These are phyloP conservation scores for Pilatotrama ljubarskyi DNA, from an alignment of 768 basidiomycete genomes.

Conservation along the genomic window DNA sequence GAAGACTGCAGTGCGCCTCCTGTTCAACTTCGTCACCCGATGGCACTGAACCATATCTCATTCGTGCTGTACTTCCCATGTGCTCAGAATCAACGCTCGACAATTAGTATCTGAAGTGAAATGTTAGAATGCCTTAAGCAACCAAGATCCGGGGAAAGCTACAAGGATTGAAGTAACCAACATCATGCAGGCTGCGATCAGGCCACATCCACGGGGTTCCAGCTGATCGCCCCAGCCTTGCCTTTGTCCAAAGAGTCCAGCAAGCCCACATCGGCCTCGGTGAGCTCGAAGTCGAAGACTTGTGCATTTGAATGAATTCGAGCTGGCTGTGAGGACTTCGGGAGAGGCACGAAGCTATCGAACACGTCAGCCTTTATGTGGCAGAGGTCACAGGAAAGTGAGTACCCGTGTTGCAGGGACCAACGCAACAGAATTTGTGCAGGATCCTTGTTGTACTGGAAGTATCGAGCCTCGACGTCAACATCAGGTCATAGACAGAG, in stretches of 20 bases:
- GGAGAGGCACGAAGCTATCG: slow-evolving; percentile 46
- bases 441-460: slow-evolving; percentile 49
- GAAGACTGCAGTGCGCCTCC: too few species aligned
- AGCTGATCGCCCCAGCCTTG: slow-evolving; percentile 43
- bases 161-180: too few species aligned
- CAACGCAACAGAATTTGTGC: slow-evolving; percentile 89
- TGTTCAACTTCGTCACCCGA: too few species aligned
- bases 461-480: too few species aligned
- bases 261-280: slow-evolving; percentile 41
- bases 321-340: slow-evolving; percentile 44
- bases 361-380: background rate
- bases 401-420: slow-evolving; percentile 83
- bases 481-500: too few species aligned
- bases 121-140: too few species aligned
- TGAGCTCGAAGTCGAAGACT: slow-evolving; percentile 49
- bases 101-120: too few species aligned
- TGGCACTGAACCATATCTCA: too few species aligned
- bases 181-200: too few species aligned
- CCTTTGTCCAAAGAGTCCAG: slow-evolving; percentile 48
- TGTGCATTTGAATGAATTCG: slow-evolving; percentile 47
- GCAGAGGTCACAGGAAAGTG: background rate
- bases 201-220: slow-evolving; percentile 49
- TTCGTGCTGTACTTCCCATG: too few species aligned
- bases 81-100: too few species aligned
- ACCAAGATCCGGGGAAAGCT: too few species aligned